phyloP scores from a whole-genome alignment of 331 rosid genomes.

The Malus hybrid region DNA sequence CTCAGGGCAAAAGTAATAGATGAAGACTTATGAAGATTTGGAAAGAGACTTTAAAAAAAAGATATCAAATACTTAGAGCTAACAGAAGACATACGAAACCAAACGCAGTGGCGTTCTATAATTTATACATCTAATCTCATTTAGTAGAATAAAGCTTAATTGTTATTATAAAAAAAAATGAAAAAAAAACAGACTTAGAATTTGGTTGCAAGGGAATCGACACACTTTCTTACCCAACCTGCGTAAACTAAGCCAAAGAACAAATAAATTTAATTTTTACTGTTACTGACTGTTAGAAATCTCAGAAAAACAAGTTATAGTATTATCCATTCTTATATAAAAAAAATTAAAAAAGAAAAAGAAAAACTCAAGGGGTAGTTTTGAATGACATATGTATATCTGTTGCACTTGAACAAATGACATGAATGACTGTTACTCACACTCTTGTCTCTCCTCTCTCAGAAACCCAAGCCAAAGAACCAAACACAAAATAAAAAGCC shows the following conservation, averaged over 20 bases:
- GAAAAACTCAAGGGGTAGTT: neutral
- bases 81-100: too few relatives aligned
- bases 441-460: neutral
- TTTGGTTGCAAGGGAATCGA: too few relatives aligned
- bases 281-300: neutral
- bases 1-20: too few relatives aligned
- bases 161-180: too few relatives aligned
- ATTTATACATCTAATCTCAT: too few relatives aligned
- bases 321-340: neutral
- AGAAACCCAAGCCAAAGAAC: conserved; percentile 28
- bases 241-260: too few relatives aligned
- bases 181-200: too few relatives aligned
- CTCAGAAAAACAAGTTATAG: neutral
- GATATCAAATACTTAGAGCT: too few relatives aligned
- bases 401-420: neutral
- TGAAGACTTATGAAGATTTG: too few relatives aligned
- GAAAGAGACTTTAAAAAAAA: too few relatives aligned
- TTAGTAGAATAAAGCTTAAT: too few relatives aligned
- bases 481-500: neutral
- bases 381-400: neutral
- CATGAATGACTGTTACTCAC: neutral
- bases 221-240: too few relatives aligned
- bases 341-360: neutral
- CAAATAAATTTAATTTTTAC: neutral
- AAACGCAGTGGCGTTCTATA: accelerated